phyloP scores from a whole-genome alignment of 2,329 filamentous ascomycete species.

The Verticillium longisporum region DNA sequence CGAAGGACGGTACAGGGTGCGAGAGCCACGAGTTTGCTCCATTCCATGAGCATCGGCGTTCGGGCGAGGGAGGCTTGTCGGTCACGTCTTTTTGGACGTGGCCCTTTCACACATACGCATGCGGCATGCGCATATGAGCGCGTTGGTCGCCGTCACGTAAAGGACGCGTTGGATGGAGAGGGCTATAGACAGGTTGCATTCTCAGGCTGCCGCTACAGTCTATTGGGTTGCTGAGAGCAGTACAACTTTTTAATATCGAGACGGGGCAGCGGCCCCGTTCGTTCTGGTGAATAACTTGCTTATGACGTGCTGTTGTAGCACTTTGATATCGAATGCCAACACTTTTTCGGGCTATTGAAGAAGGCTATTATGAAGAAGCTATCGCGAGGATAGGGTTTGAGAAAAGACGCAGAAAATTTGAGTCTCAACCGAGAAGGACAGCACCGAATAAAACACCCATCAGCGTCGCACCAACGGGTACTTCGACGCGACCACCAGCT shows the following conservation, averaged over 20 bases:
- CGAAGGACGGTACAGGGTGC: background rate
- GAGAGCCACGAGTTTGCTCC: background rate
- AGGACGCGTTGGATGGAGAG: background rate
- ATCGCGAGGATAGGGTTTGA: background rate
- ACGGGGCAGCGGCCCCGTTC: background rate
- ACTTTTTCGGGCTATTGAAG: too few species aligned
- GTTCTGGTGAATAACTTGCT: background rate
- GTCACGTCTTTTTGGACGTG: background rate
- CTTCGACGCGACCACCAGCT: background rate
- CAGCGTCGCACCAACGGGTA: background rate
- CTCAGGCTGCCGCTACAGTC: background rate
- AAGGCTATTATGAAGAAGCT: too few species aligned
- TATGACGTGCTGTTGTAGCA: background rate
- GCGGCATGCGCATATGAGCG: background rate
- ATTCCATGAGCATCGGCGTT: conserved; percentile 2
- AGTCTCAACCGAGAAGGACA: background rate
- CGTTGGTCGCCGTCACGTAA: background rate
- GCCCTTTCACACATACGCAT: background rate
- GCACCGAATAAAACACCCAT: background rate
- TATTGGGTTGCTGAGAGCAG: background rate
- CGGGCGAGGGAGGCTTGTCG: background rate
- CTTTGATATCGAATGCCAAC: background rate
- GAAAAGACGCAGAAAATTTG: background rate
- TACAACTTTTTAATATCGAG: background rate
- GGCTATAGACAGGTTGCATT: background rate